A percentile compares a stretch with the other conserved stretches of the same genome.
Evolutionary conservation across 2,329 filamentous ascomycete genomes (phyloP).

Genomic region (Fusarium domesticum): DNA sequence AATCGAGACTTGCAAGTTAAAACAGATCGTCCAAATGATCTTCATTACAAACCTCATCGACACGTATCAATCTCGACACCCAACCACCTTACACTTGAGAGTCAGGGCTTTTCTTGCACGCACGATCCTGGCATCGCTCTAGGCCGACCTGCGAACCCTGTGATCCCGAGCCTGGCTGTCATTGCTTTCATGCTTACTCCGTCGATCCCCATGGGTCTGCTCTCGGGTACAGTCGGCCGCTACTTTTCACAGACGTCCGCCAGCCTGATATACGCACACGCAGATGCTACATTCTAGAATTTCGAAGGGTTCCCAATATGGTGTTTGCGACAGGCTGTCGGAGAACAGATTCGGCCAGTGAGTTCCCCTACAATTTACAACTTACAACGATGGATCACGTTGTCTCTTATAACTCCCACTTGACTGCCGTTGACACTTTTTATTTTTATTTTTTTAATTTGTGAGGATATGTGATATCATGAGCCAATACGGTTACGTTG

Average conservation of each 20-base stretch:
- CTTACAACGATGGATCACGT: too few relatives aligned
- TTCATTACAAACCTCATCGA: conserved; percentile 1
- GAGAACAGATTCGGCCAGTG: too few relatives aligned
- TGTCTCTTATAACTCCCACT: too few relatives aligned
- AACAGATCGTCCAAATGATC: conserved; percentile 5
- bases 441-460: too few relatives aligned
- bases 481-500: too few relatives aligned
- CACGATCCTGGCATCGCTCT: conserved; percentile 6
- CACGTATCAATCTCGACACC: conserved; percentile 1
- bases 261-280: too few relatives aligned
- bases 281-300: too few relatives aligned
- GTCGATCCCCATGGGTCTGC: neutral
- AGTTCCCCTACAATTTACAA: too few relatives aligned
- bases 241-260: neutral
- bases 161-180: conserved; percentile 1
- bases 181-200: neutral
- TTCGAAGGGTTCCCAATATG: too few relatives aligned
- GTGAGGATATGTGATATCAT: too few relatives aligned
- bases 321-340: too few relatives aligned
- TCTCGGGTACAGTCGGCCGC: neutral
- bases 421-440: too few relatives aligned
- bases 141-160: conserved; percentile 4
- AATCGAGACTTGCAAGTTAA: neutral
- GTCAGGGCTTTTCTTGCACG: conserved; percentile 2
- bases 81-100: conserved; percentile 2